Percentiles rank a stretch among this genome's conserved stretches.
Conservation (phyloP, 495 filamentous ascomycete species). For the Pyrenopolyporus hunteri region DNA sequence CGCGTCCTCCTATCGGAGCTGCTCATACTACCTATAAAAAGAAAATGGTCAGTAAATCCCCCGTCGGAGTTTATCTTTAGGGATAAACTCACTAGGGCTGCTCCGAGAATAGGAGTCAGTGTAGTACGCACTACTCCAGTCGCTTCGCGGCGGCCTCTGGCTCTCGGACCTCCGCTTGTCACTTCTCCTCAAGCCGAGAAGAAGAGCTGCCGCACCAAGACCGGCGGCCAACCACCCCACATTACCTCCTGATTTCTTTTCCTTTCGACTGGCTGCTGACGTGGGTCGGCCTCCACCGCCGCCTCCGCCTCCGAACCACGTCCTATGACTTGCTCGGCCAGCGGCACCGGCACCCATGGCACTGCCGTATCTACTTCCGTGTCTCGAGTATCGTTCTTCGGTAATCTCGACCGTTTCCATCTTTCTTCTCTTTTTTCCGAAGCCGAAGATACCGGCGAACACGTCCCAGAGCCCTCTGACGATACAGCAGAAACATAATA, state of each 20-base stretch:
- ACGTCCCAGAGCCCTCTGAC: constrained; percentile 68
- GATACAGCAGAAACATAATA: constrained; percentile 78
- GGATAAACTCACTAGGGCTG: constrained; percentile 55
- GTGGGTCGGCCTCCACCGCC: constrained; percentile 55
- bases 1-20: constrained; percentile 51
- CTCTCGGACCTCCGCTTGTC: constrained; percentile 52
- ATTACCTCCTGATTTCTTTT: constrained; percentile 56
- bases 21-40: constrained; percentile 53
- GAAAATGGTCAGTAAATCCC: constrained; percentile 41
- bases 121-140: constrained; percentile 55
- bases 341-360: constrained; percentile 39
- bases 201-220: constrained; percentile 66
- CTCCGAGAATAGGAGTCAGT: constrained; percentile 52
- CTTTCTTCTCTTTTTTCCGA: constrained; percentile 52
- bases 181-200: constrained; percentile 78
- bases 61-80: constrained; percentile 35
- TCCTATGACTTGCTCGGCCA: constrained; percentile 53
- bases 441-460: constrained; percentile 70
- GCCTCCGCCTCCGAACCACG: constrained; percentile 66
- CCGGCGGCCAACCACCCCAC: constrained; percentile 57
- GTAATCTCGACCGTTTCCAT: constrained; percentile 64
- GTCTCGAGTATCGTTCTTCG: constrained; percentile 71
- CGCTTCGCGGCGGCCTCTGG: constrained; percentile 54
- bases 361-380: constrained; percentile 44
- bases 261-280: constrained; percentile 58